These are phyloP conservation scores for Rhizophlyctis rosea DNA, from an alignment of 192 early-diverging fungal genomes.

Conservation along the genomic window DNA sequence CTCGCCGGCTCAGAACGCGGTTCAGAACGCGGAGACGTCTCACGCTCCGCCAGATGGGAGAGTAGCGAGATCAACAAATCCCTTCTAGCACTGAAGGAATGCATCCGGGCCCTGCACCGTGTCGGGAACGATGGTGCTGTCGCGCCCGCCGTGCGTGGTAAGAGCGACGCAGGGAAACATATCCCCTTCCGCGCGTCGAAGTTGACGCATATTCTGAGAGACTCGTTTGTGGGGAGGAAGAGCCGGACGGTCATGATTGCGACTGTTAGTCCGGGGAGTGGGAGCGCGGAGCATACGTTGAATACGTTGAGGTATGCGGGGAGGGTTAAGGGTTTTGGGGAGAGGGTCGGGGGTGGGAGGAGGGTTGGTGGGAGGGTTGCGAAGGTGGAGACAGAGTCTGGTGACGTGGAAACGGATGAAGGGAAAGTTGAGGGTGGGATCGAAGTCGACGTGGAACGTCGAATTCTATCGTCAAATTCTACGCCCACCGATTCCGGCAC, in stretches of 20 bases:
- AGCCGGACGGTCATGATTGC: slow-evolving; percentile 43
- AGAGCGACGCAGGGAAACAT: slow-evolving; percentile 13
- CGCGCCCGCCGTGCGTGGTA: no score
- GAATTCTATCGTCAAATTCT: no score
- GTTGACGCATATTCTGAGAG: slow-evolving; percentile 44
- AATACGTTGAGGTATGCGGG: slow-evolving; percentile 46
- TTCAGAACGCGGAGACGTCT: slow-evolving; percentile 16
- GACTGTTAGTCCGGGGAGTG: slow-evolving; percentile 35
- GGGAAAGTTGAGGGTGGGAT: no score
- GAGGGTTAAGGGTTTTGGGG: slow-evolving; percentile 40
- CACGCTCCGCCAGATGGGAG: slow-evolving; percentile 24
- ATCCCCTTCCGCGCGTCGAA: slow-evolving; percentile 45
- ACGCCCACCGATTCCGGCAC: no score
- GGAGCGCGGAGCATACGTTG: slow-evolving; percentile 38
- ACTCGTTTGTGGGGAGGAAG: slow-evolving; percentile 32
- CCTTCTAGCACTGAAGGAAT: slow-evolving; percentile 44
- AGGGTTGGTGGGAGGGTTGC: no score
- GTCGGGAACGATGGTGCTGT: no score
- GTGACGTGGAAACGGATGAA: no score
- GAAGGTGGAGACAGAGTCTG: no score
- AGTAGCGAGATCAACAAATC: slow-evolving; percentile 47
- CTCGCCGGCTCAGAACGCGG: slow-evolving; percentile 46
- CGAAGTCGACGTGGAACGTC: no score
- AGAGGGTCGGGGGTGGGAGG: no score
- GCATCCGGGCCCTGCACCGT: slow-evolving; percentile 38